A percentile compares a stretch with the other conserved stretches of the same genome.
Conservation (phyloP, 2,329 filamentous ascomycete genomes). For the Aspergillus tubingensis region DNA sequence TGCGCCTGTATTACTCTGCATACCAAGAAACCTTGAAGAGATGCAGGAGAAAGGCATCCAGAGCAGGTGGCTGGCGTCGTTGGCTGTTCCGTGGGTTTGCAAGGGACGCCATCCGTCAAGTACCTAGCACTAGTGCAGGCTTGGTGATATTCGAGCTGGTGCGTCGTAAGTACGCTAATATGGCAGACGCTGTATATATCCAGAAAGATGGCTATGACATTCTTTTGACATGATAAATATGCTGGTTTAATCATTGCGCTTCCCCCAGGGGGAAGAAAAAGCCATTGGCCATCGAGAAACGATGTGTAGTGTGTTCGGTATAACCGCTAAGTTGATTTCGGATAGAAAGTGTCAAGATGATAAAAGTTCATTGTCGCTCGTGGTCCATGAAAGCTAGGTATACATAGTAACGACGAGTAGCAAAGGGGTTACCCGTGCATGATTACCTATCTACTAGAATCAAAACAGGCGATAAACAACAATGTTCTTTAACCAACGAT, state of each 20-base stretch:
- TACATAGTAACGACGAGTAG: no score
- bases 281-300: no score
- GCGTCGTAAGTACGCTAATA: slow-evolving; percentile 59
- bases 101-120: slow-evolving; percentile 58
- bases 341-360: no score
- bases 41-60: slow-evolving; percentile 53
- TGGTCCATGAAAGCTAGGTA: no score
- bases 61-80: slow-evolving; percentile 55
- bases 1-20: slow-evolving; percentile 60
- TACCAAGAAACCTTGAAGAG: slow-evolving; percentile 62
- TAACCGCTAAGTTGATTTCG: no score
- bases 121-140: slow-evolving; percentile 65
- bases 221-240: slow-evolving; percentile 48
- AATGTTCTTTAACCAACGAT: no score
- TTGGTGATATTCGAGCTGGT: slow-evolving; percentile 67
- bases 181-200: slow-evolving; percentile 56
- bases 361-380: no score
- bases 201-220: slow-evolving; percentile 64
- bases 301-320: no score
- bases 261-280: no score
- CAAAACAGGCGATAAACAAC: no score
- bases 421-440: no score
- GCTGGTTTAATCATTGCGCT: background rate
- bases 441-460: no score
- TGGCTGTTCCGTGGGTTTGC: slow-evolving; percentile 63